These are phyloP conservation scores for Alternaria ventricosa DNA, from an alignment of 2,329 filamentous ascomycete genomes.

Conservation along the genomic window DNA sequence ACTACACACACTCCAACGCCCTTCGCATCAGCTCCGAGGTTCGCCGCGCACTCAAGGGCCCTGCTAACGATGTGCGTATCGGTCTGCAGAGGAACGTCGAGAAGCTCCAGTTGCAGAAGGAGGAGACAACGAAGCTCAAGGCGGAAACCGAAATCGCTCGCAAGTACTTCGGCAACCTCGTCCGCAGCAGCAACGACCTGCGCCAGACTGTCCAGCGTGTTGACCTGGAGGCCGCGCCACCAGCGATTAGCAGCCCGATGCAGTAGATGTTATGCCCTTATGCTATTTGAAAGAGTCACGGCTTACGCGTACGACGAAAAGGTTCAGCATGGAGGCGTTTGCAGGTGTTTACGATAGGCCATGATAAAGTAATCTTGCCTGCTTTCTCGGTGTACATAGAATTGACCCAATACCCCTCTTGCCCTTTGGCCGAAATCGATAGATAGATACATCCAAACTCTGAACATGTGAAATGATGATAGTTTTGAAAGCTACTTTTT, in stretches of 20 bases:
- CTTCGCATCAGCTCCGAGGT: constrained; percentile 83
- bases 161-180: constrained; percentile 89
- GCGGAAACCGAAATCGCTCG: constrained; percentile 83
- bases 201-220: constrained; percentile 57
- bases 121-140: constrained; percentile 82
- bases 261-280: constrained; percentile 22
- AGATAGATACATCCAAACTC: neutral
- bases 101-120: constrained; percentile 76
- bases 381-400: constrained; percentile 33
- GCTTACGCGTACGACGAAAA: constrained; percentile 16
- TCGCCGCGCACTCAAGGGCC: constrained; percentile 85
- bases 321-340: constrained; percentile 24
- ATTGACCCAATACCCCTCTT: constrained; percentile 46
- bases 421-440: constrained; percentile 14
- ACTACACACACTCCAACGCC: constrained; percentile 92
- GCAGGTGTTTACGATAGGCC: constrained; percentile 17
- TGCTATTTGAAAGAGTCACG: constrained; percentile 7
- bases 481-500: neutral
- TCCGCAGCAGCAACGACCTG: constrained; percentile 65
- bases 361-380: constrained; percentile 22
- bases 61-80: constrained; percentile 83
- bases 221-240: constrained; percentile 60
- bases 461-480: neutral
- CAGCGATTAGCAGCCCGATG: constrained; percentile 45
- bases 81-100: constrained; percentile 85